Evolutionary conservation across 495 filamentous ascomycete genomes (phyloP), one percentile per base, ranked within the genome.

Genomic region (Bombardia bombarda): DNA sequence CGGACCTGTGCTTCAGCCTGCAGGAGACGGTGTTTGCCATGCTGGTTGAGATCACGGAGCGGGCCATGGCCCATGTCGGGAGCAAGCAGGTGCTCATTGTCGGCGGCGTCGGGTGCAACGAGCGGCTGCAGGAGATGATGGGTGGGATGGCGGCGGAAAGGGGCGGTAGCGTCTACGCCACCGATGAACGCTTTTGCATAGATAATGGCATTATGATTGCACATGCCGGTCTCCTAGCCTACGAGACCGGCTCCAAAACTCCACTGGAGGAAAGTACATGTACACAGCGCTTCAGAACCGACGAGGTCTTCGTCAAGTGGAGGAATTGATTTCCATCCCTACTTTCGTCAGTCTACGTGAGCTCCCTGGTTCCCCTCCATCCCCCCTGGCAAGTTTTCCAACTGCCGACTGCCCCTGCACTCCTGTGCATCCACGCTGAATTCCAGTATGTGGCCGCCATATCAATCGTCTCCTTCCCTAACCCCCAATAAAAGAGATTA

Each of bases 171-270:
- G 86, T 96, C 16, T 96, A 83, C 68, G 90, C 90, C 7, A 98
- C 90, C 1, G 90, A 97, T 62, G 89, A 97, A 66, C 77, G 92
- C 34, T 97, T 94, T 65, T 97, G 92, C 56, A 98, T 98, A 49
- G 93, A 98, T 66, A 98, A 98, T 57, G 93, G 92, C 32, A 96
- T 98, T 45, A 98, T 98, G 92, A 98, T 98, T 68, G 92, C 92
- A 10, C 92, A 98, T 67, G 92, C 92, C 8, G 92, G 92, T 20
- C 64, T 98, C 53, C 57, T 95, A 48, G 88, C 87, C 7, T 94
- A 83, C 55, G 67, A 75, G 62, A 86, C 78, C 0, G 92, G 92
- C 5, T 84, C 87, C 57, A 67, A 61, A 37, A 95, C 87, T 13
- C 66, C 72, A 3, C 53, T 97, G 10, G 80, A 84, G 52, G 89